Conservation (phyloP, 2,329 filamentous ascomycete species). For the Emmonsiellopsis sp. region DNA sequence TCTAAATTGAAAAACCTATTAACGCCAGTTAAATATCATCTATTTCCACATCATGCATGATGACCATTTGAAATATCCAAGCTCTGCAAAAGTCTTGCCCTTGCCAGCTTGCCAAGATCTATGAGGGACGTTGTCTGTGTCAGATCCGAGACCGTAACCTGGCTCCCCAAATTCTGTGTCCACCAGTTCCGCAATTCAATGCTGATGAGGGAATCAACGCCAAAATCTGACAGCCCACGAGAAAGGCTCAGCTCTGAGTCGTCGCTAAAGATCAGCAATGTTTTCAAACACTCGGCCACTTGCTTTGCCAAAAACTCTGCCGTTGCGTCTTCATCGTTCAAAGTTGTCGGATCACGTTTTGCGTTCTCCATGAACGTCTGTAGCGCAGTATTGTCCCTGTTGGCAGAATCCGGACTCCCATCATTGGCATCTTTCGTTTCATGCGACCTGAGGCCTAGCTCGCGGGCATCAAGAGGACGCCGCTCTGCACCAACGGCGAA, state of each 20-base stretch:
- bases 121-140: not conserved
- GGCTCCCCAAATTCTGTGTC: not conserved
- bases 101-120: not conserved
- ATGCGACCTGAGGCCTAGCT: not conserved
- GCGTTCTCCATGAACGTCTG: not conserved
- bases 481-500: not conserved
- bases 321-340: not conserved
- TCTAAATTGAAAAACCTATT: too few species aligned
- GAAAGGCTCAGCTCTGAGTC: not conserved
- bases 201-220: not conserved
- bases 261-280: not conserved
- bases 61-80: too few species aligned
- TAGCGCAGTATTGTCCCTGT: not conserved
- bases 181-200: not conserved
- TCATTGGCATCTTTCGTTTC: not conserved
- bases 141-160: not conserved
- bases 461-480: not conserved
- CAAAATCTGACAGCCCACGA: not conserved
- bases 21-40: too few species aligned
- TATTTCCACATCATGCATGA: too few species aligned
- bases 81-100: too few species aligned
- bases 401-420: not conserved
- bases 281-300: not conserved
- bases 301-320: not conserved
- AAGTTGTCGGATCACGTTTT: not conserved